Base-by-base conservation (phyloP, 225 moss, liverwort and hornwort genomes). In the Marchantia paleacea region DNA sequence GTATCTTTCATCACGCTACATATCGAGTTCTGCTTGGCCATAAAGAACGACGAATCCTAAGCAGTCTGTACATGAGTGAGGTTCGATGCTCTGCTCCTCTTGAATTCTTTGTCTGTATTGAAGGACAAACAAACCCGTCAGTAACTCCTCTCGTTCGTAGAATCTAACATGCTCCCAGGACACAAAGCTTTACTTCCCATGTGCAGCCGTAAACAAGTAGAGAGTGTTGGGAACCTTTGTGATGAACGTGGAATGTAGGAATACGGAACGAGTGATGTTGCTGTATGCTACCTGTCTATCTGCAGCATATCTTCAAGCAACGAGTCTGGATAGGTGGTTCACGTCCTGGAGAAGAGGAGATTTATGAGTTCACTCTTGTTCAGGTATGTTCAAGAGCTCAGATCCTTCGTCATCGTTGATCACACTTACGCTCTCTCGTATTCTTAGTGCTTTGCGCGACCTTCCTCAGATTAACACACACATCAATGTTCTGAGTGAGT, bases 1-100 rank as follows among this genome's bases (percentile, higher is more conserved):
- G 97, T 80, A 99, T 99, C 84, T 92, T 99, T 80, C 97, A 99
- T 85, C 97, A 99, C 76, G 85, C 92, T 79, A 95, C 97, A 30
- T 95, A 95, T 80, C 91, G 95, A 79, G 95, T 92, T 28, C 85
- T 97, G 73, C 89, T 97, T 50, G 75, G 89, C 52, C 97, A 97
- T 77, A 89, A 90, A 19, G 95, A 97, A 64, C 89, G 97, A 55
- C 79, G 82, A 67, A 88, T 95, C 71, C 82, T 97, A 79, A 97
- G 97, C 87, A 93, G 92, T 83, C 89, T 97, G 18, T 91, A 90
- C 79, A 87, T 95, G 39, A 92, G 90, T 76, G 97, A 97, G 97
- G 97, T 93, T 63, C 30, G 83, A 52, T 55, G 7, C 20, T 12
- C 22, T 22, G 48, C 50, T 52, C 73, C 8, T 53, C 53, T 73